Conservation (phyloP, 768 basidiomycete genomes). For the Glaciozyma antarctica region DNA sequence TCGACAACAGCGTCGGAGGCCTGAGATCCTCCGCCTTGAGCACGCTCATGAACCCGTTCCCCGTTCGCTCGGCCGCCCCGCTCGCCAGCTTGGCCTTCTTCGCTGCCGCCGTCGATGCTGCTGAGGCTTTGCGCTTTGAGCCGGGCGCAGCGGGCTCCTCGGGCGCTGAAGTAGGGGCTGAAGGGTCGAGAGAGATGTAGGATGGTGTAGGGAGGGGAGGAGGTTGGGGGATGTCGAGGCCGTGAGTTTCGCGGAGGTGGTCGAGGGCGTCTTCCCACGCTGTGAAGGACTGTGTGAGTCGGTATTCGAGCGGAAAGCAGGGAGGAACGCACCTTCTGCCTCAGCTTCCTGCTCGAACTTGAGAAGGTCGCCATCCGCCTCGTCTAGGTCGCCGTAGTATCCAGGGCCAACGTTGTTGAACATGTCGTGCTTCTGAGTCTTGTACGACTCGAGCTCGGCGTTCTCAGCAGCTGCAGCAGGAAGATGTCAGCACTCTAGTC, state of each 20-base stretch:
- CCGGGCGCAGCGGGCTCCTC: background rate
- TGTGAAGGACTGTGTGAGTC: background rate
- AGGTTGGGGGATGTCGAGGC: slow-evolving; percentile 17
- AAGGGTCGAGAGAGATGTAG: slow-evolving; percentile 16
- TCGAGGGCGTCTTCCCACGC: slow-evolving; percentile 35
- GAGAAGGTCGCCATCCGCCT: slow-evolving; percentile 56
- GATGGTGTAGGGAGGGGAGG: slow-evolving; percentile 13
- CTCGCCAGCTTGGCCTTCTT: slow-evolving; percentile 27
- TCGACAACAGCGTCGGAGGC: slow-evolving; percentile 16
- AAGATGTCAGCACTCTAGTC: background rate
- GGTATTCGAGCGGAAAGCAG: background rate
- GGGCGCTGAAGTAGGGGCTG: background rate
- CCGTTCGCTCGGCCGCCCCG: background rate
- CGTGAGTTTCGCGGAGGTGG: slow-evolving; percentile 24
- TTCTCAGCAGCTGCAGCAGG: slow-evolving; percentile 48
- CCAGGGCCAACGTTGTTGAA: slow-evolving; percentile 76
- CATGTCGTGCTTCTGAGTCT: slow-evolving; percentile 70
- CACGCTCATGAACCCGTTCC: slow-evolving; percentile 22
- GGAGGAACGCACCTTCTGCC: slow-evolving; percentile 52
- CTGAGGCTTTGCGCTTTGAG: slow-evolving; percentile 24
- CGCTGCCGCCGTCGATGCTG: background rate
- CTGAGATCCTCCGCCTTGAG: slow-evolving; percentile 20
- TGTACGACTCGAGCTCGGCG: slow-evolving; percentile 48
- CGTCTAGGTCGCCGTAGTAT: slow-evolving; percentile 88
- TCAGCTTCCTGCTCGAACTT: slow-evolving; percentile 63